Conservation (phyloP, 192 early-diverging fungal genomes). For the Obelidium mucronatum region DNA sequence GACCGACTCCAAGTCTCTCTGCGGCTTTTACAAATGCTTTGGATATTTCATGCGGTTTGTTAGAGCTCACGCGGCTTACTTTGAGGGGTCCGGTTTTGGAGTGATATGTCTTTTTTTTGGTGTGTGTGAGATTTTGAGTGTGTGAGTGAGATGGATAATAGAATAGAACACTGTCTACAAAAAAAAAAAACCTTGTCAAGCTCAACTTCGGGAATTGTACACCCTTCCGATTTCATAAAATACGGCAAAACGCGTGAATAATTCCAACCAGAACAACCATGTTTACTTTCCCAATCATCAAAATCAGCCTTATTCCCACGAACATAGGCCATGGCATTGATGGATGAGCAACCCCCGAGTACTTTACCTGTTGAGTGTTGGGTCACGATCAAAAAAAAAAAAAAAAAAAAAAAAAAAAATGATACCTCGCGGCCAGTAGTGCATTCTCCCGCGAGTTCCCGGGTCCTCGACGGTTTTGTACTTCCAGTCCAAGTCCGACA, state of each 20-base stretch:
- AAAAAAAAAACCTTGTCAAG: constrained; percentile 11
- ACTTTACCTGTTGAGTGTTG: background rate
- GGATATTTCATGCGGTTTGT: background rate
- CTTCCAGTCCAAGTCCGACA: constrained; percentile 26
- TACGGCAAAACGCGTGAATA: constrained; percentile 24
- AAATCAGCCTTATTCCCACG: constrained; percentile 17
- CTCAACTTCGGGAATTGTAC: background rate
- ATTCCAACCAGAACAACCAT: constrained; percentile 31
- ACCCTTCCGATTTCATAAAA: constrained; percentile 25
- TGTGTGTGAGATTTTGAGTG: too few species aligned
- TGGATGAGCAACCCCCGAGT: constrained; percentile 33
- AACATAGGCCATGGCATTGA: constrained; percentile 31
- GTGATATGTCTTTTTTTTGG: constrained; percentile 29
- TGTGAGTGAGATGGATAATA: too few species aligned
- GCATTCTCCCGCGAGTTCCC: constrained; percentile 4
- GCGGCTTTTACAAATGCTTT: constrained; percentile 8
- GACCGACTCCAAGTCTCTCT: constrained; percentile 2
- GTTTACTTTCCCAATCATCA: constrained; percentile 21
- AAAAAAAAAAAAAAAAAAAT: background rate
- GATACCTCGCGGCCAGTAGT: constrained; percentile 34
- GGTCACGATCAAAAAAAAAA: too few species aligned
- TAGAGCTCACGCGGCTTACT: constrained; percentile 12
- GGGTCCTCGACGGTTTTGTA: constrained; percentile 12
- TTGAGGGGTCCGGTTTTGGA: constrained; percentile 8
- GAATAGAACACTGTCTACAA: background rate